A percentile compares a stretch with the other conserved stretches of the same genome.
Conservation (phyloP, 306 rosid genomes). For the Citrullus colocynthis region DNA sequence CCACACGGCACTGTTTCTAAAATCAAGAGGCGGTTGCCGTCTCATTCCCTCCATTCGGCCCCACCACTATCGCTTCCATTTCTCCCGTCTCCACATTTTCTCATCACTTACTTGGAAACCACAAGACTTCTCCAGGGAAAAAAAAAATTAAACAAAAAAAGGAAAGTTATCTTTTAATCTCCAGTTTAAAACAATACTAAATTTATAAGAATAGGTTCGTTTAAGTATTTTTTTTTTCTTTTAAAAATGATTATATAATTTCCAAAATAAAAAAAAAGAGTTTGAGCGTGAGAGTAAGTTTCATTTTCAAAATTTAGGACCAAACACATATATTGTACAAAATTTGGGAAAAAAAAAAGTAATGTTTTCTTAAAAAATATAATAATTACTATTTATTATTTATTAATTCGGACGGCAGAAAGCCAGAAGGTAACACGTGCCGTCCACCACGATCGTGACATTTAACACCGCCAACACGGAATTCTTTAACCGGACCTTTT, state of each 20-base stretch:
- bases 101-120: conserved; percentile 2
- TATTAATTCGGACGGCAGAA: conserved; percentile 2
- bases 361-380: not conserved
- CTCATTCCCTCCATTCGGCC: not conserved
- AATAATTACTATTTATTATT: too few species aligned
- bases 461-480: not conserved
- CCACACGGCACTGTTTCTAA: not conserved
- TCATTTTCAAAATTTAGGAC: too few species aligned
- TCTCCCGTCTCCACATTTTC: not conserved
- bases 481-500: not conserved
- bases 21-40: conserved; percentile 4
- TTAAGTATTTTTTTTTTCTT: too few species aligned
- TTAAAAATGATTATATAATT: too few species aligned
- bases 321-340: too few species aligned
- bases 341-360: too few species aligned
- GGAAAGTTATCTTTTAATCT: too few species aligned
- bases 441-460: conserved; percentile 4
- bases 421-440: conserved; percentile 1
- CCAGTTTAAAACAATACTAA: too few species aligned
- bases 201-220: too few species aligned
- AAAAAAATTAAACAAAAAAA: too few species aligned
- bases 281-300: too few species aligned
- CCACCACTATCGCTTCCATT: not conserved
- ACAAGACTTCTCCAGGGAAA: not conserved
- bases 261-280: too few species aligned